phyloP scores from a whole-genome alignment of 495 filamentous ascomycete species.

The Chaetomium tenue region DNA sequence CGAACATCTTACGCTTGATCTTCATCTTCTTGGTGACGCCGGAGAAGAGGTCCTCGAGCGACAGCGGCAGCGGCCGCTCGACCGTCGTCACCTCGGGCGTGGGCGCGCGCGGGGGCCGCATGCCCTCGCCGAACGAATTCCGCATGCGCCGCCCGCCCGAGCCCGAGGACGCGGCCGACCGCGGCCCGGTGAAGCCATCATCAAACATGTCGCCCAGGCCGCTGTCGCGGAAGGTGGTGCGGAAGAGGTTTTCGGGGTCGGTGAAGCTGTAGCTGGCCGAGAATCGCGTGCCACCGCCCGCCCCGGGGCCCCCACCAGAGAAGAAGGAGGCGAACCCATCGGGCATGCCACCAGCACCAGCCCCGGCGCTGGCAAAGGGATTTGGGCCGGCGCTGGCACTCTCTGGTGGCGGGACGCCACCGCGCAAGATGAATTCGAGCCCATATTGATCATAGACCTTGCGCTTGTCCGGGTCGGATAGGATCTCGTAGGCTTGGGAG shows the following conservation, averaged over 20 bases:
- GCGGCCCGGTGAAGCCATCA: slow-evolving; percentile 35
- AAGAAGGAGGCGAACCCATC: slow-evolving; percentile 31
- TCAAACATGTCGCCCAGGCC: slow-evolving; percentile 45
- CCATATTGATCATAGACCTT: slow-evolving; percentile 95
- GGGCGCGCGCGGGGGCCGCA: slow-evolving; percentile 47
- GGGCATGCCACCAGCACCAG: slow-evolving; percentile 35
- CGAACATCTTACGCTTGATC: slow-evolving; percentile 94
- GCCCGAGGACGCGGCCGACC: slow-evolving; percentile 27
- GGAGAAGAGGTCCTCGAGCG: slow-evolving; percentile 80
- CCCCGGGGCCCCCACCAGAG: slow-evolving; percentile 7
- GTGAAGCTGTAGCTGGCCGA: slow-evolving; percentile 78
- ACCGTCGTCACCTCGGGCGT: slow-evolving; percentile 89
- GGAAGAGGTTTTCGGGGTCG: slow-evolving; percentile 79
- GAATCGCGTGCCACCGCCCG: slow-evolving; percentile 46
- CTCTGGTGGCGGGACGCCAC: slow-evolving; percentile 68
- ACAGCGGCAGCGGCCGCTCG: slow-evolving; percentile 76
- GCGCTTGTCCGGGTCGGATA: slow-evolving; percentile 94
- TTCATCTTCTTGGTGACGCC: slow-evolving; percentile 94
- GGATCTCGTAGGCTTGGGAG: slow-evolving; percentile 97
- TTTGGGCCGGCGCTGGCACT: slow-evolving; percentile 49
- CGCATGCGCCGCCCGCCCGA: slow-evolving; percentile 40
- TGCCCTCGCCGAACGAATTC: slow-evolving; percentile 48
- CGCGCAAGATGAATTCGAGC: slow-evolving; percentile 85
- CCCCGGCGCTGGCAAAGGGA: slow-evolving; percentile 45
- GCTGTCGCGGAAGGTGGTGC: slow-evolving; percentile 66